A percentile compares a stretch with the other conserved stretches of the same genome.
phyloP scores from a whole-genome alignment of 2,329 filamentous ascomycete genomes.

The Didymella segeticola region DNA sequence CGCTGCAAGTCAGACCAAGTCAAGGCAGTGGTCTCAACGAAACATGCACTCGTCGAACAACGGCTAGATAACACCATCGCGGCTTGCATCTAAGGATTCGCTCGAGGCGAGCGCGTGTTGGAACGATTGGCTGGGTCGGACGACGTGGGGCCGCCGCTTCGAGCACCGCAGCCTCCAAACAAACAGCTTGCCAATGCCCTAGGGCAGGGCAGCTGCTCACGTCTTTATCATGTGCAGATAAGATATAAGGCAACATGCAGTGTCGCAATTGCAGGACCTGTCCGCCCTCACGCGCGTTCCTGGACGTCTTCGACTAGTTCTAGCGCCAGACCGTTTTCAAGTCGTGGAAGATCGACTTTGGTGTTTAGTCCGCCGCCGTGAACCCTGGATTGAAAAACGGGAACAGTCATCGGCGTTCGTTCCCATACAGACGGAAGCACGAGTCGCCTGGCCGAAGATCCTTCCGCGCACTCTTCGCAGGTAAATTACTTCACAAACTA shows the following conservation, averaged over 20 bases:
- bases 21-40: conserved; percentile 1
- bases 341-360: background rate
- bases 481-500: background rate
- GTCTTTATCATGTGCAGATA: conserved; percentile 12
- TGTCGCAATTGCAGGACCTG: conserved; percentile 1
- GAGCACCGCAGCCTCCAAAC: conserved; percentile 8
- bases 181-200: background rate
- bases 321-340: conserved; percentile 10
- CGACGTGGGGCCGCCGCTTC: conserved; percentile 16
- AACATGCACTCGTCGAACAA: background rate
- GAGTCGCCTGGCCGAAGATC: conserved; percentile 10
- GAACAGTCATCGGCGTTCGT: conserved; percentile 16
- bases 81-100: conserved; percentile 1
- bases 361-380: conserved; percentile 3
- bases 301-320: conserved; percentile 17
- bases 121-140: conserved; percentile 27
- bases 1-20: conserved; percentile 2
- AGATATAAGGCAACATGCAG: conserved; percentile 14
- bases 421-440: conserved; percentile 3
- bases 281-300: conserved; percentile 9
- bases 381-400: conserved; percentile 12
- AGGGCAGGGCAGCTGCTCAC: conserved; percentile 10
- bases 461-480: background rate
- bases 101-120: conserved; percentile 25
- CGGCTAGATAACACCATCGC: conserved; percentile 5